Evolutionary conservation across 495 filamentous ascomycete species (phyloP), one percentile per base, ranked within the genome.

Genomic region (Hypoxylon rickii): DNA sequence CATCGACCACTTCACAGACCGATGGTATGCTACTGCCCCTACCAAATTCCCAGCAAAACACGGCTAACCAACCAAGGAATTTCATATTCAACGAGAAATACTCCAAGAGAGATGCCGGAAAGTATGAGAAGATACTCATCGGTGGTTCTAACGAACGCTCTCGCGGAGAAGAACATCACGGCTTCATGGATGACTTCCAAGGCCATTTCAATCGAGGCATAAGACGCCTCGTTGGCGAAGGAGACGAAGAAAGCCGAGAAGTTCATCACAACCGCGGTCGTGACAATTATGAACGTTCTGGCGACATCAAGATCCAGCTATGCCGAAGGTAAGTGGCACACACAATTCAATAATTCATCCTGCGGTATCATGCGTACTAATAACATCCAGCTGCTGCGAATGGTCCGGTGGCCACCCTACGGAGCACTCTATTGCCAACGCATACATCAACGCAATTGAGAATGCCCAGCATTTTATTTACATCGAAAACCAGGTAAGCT

Each of bases 1-100:
- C 13, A 78, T 83, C 15, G 77, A 78, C 2, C 90, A 96, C 64
- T 97, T 97, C 63, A 78, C 85, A 10, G 84, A 96, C 58, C 77
- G 93, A 52, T 97, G 93, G 92, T 78, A 54, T 17, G 64, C 53
- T 6, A 13, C 7, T 7, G 6, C 29, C 2, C 7, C 4, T 29
- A 4, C 10, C 10, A 29, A 10, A 50, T 7, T 18, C 1, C 1
- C 5, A n/a, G n/a, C 0, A 16, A 7, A 33, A 17, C 43, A 22
- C 13, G 4, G 12, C 50, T 68, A 31, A 68, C 36, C 5, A 1
- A 12, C 1, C 18, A 11, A 78, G 75, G 76, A 96, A 96, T 72
- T 96, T 89, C 67, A 94, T 97, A 48, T 96, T 85, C 50, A 77
- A 85, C 41, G 79, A 84, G 40, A 97, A 96, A 70, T 97, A 97